Evolutionary conservation across 345 rosid genomes (phyloP).

Genomic region (Gossypium stocksii): DNA sequence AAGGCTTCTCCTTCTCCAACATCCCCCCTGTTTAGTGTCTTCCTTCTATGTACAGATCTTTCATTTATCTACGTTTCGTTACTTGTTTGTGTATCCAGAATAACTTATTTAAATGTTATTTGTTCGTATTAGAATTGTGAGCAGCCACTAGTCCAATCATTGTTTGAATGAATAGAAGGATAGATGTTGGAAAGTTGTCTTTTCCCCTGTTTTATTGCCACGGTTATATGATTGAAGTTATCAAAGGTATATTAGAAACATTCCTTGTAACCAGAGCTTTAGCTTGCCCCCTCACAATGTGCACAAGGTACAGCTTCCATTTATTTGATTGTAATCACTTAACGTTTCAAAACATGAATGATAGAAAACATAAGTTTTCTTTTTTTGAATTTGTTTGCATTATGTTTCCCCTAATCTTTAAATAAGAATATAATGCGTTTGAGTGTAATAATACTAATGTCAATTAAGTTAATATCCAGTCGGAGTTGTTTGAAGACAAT

Average conservation of each 20-base stretch:
- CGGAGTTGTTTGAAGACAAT: background rate
- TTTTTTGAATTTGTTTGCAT: no score
- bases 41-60: conserved; percentile 26
- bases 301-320: conserved; percentile 65
- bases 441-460: no score
- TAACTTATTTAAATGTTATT: background rate
- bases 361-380: no score
- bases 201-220: background rate
- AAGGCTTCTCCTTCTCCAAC: conserved; percentile 90
- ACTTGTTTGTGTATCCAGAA: conserved; percentile 1
- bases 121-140: background rate
- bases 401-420: no score
- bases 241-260: conserved; percentile 65
- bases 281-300: conserved; percentile 46
- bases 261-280: conserved; percentile 60
- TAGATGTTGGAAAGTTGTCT: background rate
- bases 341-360: no score
- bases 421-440: no score
- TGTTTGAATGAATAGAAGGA: background rate
- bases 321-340: conserved; percentile 9
- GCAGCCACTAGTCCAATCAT: background rate
- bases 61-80: background rate
- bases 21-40: conserved; percentile 70
- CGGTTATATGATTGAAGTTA: background rate
- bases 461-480: no score